phyloP scores from a whole-genome alignment of 805 yeast species.

The Sporopachydermia lactativora region DNA sequence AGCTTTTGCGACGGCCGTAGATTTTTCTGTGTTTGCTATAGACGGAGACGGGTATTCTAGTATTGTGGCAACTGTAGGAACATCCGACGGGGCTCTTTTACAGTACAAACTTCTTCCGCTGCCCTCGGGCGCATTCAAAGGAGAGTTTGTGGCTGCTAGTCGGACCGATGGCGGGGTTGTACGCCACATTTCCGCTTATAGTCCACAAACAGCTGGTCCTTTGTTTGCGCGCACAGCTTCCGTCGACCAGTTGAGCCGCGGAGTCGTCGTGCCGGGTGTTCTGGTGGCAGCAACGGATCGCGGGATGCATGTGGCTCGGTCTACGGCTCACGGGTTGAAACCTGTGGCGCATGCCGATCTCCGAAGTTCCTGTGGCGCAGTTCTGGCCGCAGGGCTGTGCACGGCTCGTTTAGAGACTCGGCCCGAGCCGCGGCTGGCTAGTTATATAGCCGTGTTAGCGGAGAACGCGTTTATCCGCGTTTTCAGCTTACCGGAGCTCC shows the following conservation, averaged over 20 bases:
- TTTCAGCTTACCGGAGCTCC: conserved; percentile 45
- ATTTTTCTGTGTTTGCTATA: conserved; percentile 58
- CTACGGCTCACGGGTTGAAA: conserved; percentile 29
- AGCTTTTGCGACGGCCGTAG: conserved; percentile 40
- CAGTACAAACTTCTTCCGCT: conserved; percentile 54
- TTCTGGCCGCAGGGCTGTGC: conserved; percentile 37
- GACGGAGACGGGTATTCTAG: conserved; percentile 60
- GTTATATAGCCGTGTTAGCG: conserved; percentile 14
- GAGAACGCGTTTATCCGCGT: conserved; percentile 13
- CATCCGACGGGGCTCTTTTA: conserved; percentile 56
- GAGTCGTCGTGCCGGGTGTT: conserved; percentile 46
- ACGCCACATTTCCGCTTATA: conserved; percentile 41
- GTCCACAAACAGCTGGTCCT: conserved; percentile 44
- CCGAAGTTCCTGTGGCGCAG: conserved; percentile 32
- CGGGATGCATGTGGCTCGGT: conserved; percentile 49
- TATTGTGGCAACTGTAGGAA: conserved; percentile 63
- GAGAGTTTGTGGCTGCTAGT: conserved; percentile 32
- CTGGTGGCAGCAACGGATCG: conserved; percentile 38
- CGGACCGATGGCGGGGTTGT: conserved; percentile 40
- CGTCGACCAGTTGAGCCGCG: conserved; percentile 46
- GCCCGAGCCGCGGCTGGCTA: conserved; percentile 12
- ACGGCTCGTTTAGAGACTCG: conserved; percentile 17
- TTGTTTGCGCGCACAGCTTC: conserved; percentile 47
- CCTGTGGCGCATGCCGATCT: conserved; percentile 51
- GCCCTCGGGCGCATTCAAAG: conserved; percentile 44